Evolutionary conservation across 2,329 filamentous ascomycete species (phyloP), one percentile per base, ranked within the genome.

Genomic region (Arthrobotrys sphaeroides): DNA sequence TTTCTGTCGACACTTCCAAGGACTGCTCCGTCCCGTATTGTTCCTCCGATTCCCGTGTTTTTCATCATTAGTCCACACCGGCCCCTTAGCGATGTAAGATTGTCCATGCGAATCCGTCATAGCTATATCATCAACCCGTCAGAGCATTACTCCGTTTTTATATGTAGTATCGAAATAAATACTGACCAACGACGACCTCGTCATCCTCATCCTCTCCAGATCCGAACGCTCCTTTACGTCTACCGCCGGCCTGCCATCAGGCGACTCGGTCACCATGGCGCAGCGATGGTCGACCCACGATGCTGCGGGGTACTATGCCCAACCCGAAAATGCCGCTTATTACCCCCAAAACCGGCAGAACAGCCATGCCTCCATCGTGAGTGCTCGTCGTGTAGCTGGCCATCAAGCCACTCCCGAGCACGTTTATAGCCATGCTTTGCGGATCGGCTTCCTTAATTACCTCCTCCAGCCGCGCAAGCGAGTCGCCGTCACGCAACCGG

Each of bases 361-460:
- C 57, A 75, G 72, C 42, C 72, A 82, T 77, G 81, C 81, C 47
- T 85, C 84, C 36, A 78, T 81, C 69, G 81, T 81, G 55, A 83
- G 83, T 66, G 82, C 82, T 66, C 83, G 83, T 59, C 82, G 83
- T 13, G 80, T 86, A 75, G 83, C 72, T 16, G 72, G 72, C 49
- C 62, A 53, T 59, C 72, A 75, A 40, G 72, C 72, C 49, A 60
- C 80, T 78, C 81, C 85, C 82, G 91, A 96, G 80, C 93, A 97
- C 83, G 94, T 93, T 81, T 97, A 96, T 84, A 91, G 90, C 77
- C 97, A 93, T 84, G 93, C 94, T 80, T 88, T 99, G 65, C 91
- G 95, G 77, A 90, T 92, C 79, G 94, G 94, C 79, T 97, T 93
- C 83, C 90, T 99, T 72, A 88, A 94, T 83, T 96, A 99, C 83